Percentiles rank a stretch among this genome's conserved stretches.
Evolutionary conservation across 495 filamentous ascomycete genomes (phyloP).

Genomic region (Aspergillus ostianus): DNA sequence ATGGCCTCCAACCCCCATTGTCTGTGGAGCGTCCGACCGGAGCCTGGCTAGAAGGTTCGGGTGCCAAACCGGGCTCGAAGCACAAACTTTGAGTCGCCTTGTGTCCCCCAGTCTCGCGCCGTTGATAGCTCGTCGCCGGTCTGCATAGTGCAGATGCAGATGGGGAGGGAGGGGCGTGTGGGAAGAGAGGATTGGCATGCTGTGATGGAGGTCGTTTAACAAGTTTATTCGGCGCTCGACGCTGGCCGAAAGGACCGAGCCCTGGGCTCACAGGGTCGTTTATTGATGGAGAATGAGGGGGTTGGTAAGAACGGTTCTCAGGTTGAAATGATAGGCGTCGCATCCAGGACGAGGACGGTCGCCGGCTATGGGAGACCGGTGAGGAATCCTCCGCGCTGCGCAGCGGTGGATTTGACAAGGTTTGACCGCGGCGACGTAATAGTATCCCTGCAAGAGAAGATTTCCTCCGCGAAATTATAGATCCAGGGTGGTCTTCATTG

Average conservation of each 20-base stretch:
- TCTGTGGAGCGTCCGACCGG: constrained; percentile 19
- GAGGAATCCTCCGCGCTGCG: constrained; percentile 28
- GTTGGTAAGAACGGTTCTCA: constrained; percentile 63
- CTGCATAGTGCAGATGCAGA: constrained; percentile 60
- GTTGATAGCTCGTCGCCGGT: constrained; percentile 85
- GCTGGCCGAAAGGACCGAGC: constrained; percentile 44
- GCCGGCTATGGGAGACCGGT: constrained; percentile 43
- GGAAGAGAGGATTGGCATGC: constrained; percentile 35
- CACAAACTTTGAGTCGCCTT: constrained; percentile 31
- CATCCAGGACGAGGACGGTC: constrained; percentile 69
- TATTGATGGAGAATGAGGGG: constrained; percentile 66
- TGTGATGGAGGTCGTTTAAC: constrained; percentile 78
- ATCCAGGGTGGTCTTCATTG: constrained; percentile 12
- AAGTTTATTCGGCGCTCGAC: constrained; percentile 73
- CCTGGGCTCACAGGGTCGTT: constrained; percentile 70
- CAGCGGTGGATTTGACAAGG: constrained; percentile 36
- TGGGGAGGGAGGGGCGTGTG: constrained; percentile 40
- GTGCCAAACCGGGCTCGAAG: constrained; percentile 28
- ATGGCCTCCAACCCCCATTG: constrained; percentile 42
- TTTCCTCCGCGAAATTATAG: constrained; percentile 25
- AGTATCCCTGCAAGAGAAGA: constrained; percentile 58
- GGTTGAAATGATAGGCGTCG: constrained; percentile 74
- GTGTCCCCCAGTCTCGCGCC: constrained; percentile 67
- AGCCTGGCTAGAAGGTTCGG: constrained; percentile 16
- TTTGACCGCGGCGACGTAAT: constrained; percentile 38